These are phyloP conservation scores for Chaetomium olivaceum DNA, from an alignment of 2,329 filamentous ascomycete species.

Conservation along the genomic window DNA sequence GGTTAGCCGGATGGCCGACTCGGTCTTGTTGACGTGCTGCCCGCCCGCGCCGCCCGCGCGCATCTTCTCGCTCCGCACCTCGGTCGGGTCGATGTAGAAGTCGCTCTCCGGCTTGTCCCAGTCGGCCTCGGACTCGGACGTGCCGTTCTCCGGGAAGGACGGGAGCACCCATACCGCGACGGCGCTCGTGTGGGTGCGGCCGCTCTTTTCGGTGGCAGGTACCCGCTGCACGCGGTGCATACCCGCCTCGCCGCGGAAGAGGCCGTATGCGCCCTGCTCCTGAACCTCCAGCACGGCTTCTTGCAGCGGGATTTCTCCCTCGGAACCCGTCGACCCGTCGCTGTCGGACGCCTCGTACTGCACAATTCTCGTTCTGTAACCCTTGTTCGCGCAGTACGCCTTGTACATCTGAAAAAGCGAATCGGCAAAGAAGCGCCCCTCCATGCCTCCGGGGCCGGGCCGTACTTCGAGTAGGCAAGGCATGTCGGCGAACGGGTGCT, in stretches of 20 bases:
- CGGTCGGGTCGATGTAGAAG: constrained; percentile 83
- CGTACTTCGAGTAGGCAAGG: constrained; percentile 90
- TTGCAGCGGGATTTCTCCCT: constrained; percentile 69
- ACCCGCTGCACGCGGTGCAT: constrained; percentile 95
- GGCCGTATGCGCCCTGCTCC: constrained; percentile 73
- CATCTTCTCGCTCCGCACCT: constrained; percentile 87
- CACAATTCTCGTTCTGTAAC: constrained; percentile 66
- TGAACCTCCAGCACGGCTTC: constrained; percentile 88
- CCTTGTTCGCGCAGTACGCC: constrained; percentile 68
- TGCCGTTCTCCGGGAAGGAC: constrained; percentile 65
- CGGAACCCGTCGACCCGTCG: constrained; percentile 53
- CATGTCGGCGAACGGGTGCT: constrained; percentile 85
- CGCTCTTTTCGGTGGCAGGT: constrained; percentile 85
- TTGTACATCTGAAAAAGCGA: constrained; percentile 90
- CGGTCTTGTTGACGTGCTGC: constrained; percentile 98
- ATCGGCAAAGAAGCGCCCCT: constrained; percentile 87
- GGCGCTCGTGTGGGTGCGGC: constrained; percentile 89
- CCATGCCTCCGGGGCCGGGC: constrained; percentile 86
- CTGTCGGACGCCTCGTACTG: constrained; percentile 76
- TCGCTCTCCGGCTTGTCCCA: constrained; percentile 84
- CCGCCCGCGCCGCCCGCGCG: constrained; percentile 87
- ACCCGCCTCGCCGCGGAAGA: constrained; percentile 83
- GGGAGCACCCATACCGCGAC: constrained; percentile 91
- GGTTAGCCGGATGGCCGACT: constrained; percentile 90
- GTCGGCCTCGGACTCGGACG: constrained; percentile 53